Base-by-base conservation (phyloP, 768 basidiomycete species). In the Kondoa malvinella region DNA sequence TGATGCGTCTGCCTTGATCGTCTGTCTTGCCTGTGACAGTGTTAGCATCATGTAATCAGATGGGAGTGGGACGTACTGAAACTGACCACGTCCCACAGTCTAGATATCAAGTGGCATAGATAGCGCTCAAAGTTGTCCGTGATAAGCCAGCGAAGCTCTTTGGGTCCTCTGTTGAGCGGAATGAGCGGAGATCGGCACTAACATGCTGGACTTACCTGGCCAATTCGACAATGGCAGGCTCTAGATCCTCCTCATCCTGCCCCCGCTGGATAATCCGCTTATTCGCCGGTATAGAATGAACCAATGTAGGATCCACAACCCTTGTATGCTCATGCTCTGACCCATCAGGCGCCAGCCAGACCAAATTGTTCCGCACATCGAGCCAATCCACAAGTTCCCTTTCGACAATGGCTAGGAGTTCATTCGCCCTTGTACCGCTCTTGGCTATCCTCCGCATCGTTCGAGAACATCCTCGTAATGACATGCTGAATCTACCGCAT, bases 31-130 rank as follows among this genome's bases (percentile, higher is more conserved):
- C 61, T 63, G 61, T 14, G 29, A 31, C 30, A 30, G 17, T 21
- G 31, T 63, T 16, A 63, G 30, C 61, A 50, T 63, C 30, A 27
- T 29, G 61, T 21, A 33, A 63, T 63, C 29, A 63, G 33, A 27
- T 27, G 27, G 30, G n/a, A 32, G 27, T 14, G 12, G 14, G 32
- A 63, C 61, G 3, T 32, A 63, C 61, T 63, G 61, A 63, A 63
- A 12, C n/a, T 26, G 26, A 63, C 61, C 3, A 63, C 61, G 32
- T 63, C 61, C 61, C 61, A 63, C 3, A 63, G 15, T 12, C 61
- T 27, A 16, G 61, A 27, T 4, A 63, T 32, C 3, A 63, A n/a
- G n/a, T 63, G 61, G n/a, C 27, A 27, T 3, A 63, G 15, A 17
- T 29, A 30, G 16, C 61, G 16, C 8, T 17, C 14, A n/a, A 29